Conservation (phyloP, 345 rosid species). For the Euphorbia lathyris region DNA sequence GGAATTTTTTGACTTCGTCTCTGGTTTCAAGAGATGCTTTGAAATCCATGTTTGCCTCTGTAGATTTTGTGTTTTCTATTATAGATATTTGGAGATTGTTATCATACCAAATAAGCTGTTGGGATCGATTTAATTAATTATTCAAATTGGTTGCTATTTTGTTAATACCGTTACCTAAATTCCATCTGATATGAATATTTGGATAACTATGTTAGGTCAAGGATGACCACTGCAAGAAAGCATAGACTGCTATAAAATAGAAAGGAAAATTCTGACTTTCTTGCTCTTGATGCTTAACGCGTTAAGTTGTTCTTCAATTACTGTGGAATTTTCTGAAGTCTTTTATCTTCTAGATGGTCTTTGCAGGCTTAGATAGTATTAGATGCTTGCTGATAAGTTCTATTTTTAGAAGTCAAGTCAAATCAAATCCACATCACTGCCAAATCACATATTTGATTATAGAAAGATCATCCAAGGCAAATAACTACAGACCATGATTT, state of each 20-base stretch:
- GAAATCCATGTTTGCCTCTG: too few species aligned
- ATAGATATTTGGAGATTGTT: too few species aligned
- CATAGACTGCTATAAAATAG: too few species aligned
- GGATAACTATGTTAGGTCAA: background rate
- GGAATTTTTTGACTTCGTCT: background rate
- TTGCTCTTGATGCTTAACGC: background rate
- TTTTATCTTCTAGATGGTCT: slow-evolving; percentile 4
- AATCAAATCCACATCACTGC: background rate
- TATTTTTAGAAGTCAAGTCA: background rate
- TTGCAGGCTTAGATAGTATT: background rate
- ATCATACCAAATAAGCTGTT: too few species aligned
- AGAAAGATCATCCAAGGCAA: background rate
- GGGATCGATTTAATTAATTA: too few species aligned
- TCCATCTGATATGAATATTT: background rate
- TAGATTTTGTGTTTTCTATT: too few species aligned
- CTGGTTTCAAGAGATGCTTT: background rate
- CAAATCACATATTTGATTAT: background rate
- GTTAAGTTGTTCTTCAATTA: background rate
- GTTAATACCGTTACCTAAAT: too few species aligned
- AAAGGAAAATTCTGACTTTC: background rate
- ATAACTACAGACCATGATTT: background rate
- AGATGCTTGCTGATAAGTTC: too few species aligned
- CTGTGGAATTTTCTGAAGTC: background rate
- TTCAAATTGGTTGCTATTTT: too few species aligned
- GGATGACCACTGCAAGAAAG: background rate